Evolutionary conservation across 2,329 filamentous ascomycete genomes (phyloP), one percentile per base, ranked within the genome.

Genomic region (Alternaria atra): DNA sequence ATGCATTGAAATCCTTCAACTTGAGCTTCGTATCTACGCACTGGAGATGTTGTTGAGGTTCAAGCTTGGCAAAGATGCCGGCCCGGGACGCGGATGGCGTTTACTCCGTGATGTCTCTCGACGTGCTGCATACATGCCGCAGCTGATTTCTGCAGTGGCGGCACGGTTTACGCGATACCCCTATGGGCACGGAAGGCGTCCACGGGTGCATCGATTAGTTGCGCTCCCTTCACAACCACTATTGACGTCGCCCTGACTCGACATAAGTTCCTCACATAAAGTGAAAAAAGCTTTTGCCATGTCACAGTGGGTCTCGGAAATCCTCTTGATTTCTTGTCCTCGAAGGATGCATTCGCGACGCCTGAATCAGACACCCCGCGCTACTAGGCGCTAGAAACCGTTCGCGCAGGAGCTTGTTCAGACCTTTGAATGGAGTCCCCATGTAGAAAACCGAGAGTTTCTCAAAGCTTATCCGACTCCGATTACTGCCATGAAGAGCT

Each of bases 341-440:
- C 27, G 17, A 17, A 58, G 12, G 48, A 40, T 52, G 42, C 32
- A 35, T n/a, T 47, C 40, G 42, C 35, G 39, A 17, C 43, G n/a
- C 40, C n/a, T 50, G 32, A 56, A 47, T 52, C 52, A 56, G 39
- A 37, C 30, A 13, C n/a, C 8, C 32, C 29, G 46, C 40, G 52
- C 29, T 35, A 43, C 8, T 39, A 7, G 35, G 37, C 60, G 35
- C 56, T 63, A 60, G 30, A 15, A 48, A 37, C 20, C 39, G 37
- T 53, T 51, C 30, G 13, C 35, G 35, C 39, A 27, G 35, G 32
- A 44, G 42, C 48, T 27, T 51, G 37, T 52, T 50, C 39, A 53
- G 43, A 32, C 29, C 46, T 51, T 44, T 62, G 44, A 27, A 46
- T 43, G 47, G 51, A 52, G 50, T 40, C 46, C 60, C 51, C 46